These are phyloP conservation scores for Boletellus ananiceps DNA, from an alignment of 768 basidiomycete genomes.

Conservation along the genomic window DNA sequence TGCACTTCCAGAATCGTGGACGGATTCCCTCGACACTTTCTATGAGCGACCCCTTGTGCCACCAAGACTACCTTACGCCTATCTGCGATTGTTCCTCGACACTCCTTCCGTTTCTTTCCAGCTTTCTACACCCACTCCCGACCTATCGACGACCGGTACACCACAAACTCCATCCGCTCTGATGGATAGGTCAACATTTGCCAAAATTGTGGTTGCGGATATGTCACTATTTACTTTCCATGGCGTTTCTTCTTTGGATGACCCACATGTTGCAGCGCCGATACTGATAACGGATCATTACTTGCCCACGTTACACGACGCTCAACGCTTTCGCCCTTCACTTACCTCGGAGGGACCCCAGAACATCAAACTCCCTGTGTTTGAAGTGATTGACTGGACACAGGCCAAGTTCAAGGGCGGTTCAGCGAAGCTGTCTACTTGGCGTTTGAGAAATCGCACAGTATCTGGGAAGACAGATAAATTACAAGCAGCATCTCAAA, in stretches of 20 bases:
- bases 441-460: constrained; percentile 48
- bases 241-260: constrained; percentile 14
- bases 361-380: constrained; percentile 42
- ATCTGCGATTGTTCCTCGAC: constrained; percentile 52
- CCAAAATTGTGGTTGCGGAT: constrained; percentile 36
- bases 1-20: constrained; percentile 35
- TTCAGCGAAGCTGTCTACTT: constrained; percentile 55
- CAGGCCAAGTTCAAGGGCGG: constrained; percentile 34
- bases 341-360: constrained; percentile 18
- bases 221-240: constrained; percentile 56
- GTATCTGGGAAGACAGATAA: constrained; percentile 14
- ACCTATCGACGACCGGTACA: not conserved
- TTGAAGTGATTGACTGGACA: constrained; percentile 65
- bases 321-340: constrained; percentile 40
- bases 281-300: constrained; percentile 72
- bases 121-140: constrained; percentile 5
- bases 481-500: constrained; percentile 17
- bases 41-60: constrained; percentile 60
- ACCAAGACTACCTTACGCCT: constrained; percentile 45
- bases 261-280: constrained; percentile 46
- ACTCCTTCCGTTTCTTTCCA: constrained; percentile 17
- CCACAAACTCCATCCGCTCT: not conserved
- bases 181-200: constrained; percentile 7
- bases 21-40: constrained; percentile 34
- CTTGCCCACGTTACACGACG: constrained; percentile 54